These are phyloP conservation scores for Salvia rosmarinus DNA, from an alignment of 257 asterid genomes.

Conservation along the genomic window DNA sequence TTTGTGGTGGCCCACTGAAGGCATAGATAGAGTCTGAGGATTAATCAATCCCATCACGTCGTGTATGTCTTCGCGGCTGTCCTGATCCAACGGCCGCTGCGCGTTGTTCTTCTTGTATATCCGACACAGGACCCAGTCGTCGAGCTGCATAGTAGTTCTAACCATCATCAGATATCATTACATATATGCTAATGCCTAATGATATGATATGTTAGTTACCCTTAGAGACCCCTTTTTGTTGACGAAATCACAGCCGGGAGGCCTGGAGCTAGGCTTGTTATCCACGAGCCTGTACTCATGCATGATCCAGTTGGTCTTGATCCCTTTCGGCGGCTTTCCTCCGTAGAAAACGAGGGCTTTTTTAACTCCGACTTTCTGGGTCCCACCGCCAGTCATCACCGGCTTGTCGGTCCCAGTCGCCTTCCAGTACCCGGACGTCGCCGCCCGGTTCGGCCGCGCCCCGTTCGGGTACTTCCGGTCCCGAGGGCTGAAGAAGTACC, in stretches of 20 bases:
- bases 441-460: slow-evolving; percentile 59
- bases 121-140: slow-evolving; percentile 84
- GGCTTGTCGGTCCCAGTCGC: slow-evolving; percentile 71
- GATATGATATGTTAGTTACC: slow-evolving; percentile 38
- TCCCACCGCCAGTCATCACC: slow-evolving; percentile 57
- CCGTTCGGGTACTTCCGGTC: slow-evolving; percentile 66
- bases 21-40: slow-evolving; percentile 34
- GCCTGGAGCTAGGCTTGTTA: slow-evolving; percentile 46
- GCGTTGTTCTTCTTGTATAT: slow-evolving; percentile 74
- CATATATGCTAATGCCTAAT: too few relatives aligned
- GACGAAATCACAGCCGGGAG: slow-evolving; percentile 49
- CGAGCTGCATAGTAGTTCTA: slow-evolving; percentile 52
- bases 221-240: slow-evolving; percentile 70
- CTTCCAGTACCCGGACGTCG: slow-evolving; percentile 68
- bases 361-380: slow-evolving; percentile 60
- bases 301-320: slow-evolving; percentile 68
- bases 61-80: slow-evolving; percentile 48
- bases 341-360: slow-evolving; percentile 64
- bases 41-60: slow-evolving; percentile 47
- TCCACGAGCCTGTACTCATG: slow-evolving; percentile 61
- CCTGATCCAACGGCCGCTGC: slow-evolving; percentile 64
- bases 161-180: too few relatives aligned
- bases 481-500: slow-evolving; percentile 68
- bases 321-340: slow-evolving; percentile 62
- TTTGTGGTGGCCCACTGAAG: slow-evolving; percentile 31